Evolutionary conservation across 257 asterid species (phyloP).

Genomic region (Fraxinus cuspidata): DNA sequence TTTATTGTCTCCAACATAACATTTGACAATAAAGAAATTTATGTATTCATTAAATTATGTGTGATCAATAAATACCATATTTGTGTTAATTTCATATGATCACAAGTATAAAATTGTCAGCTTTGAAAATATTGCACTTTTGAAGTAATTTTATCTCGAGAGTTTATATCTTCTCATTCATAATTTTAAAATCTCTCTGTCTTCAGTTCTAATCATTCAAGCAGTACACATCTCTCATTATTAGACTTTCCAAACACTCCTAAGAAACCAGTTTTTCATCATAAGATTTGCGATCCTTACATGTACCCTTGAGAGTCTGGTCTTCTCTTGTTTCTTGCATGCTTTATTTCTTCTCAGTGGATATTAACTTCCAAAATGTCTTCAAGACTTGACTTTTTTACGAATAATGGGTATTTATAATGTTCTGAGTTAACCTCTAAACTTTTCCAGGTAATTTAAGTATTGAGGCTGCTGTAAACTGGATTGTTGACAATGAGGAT

Average conservation of each 20-base stretch:
- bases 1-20: neutral
- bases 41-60: neutral
- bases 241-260: neutral
- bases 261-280: neutral
- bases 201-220: neutral
- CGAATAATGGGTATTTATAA: neutral
- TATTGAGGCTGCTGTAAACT: conserved; percentile 68
- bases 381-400: neutral
- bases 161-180: neutral
- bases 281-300: neutral
- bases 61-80: neutral
- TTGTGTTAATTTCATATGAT: neutral
- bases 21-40: neutral
- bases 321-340: neutral
- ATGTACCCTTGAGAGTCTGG: neutral
- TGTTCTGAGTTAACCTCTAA: neutral
- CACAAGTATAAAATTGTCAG: neutral
- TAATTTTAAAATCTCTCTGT: neutral
- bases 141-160: neutral
- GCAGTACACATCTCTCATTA: neutral
- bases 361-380: no score
- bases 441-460: conserved; percentile 59
- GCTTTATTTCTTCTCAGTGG: neutral
- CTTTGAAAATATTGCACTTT: neutral
- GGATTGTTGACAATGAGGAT: conserved; percentile 63